Evolutionary conservation across 1,139 yeast species (phyloP), one percentile per base, ranked within the genome.

Genomic region (Lodderomyces beijingensis): DNA sequence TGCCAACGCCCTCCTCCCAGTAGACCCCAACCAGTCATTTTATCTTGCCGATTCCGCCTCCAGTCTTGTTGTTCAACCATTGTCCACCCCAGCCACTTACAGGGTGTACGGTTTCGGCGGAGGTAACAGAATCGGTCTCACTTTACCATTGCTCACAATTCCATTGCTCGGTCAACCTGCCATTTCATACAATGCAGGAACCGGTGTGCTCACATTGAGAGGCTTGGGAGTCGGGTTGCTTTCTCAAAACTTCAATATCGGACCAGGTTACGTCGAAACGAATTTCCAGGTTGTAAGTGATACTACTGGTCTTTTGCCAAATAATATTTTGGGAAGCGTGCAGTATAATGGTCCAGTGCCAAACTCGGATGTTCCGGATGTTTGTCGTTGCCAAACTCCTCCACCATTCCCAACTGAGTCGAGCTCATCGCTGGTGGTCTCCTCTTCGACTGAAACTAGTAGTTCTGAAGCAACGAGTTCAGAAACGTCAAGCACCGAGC

Each of bases 41-140:
- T 51, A 50, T 34, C 41, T 58, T 37, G 42, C 45, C 24, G 30
- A 47, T n/a, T 15, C 47, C 2, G 14, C 36, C 3, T 50, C 62
- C 3, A 26, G 47, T n/a, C 25, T 58, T 16, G 38, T 46, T 25
- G 55, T 49, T 15, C 46, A 43, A 18, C 47, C 47, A 5, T 24
- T 49, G 16, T 35, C 48, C 10, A 7, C 36, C 8, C n/a, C 46
- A 18, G 52, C 45, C 37, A 51, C 55, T 5, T 52, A 48, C 36
- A 49, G 38, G 4, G 62, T 60, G 24, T 51, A 49, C 16, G 64
- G 64, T 20, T 60, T 50, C 35, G 36, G 34, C 5, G 16, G n/a
- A 20, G 32, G 27, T 10, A 36, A 36, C 19, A 32, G 24, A 12
- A 30, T 36, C 17, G 39, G 39, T 14, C 25, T 36, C 9, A 24